A percentile compares a stretch with the other conserved stretches of the same genome.
These are phyloP conservation scores for Ceratobasidium sp. DNA, from an alignment of 1,284 basidiomycete species.

Conservation along the genomic window DNA sequence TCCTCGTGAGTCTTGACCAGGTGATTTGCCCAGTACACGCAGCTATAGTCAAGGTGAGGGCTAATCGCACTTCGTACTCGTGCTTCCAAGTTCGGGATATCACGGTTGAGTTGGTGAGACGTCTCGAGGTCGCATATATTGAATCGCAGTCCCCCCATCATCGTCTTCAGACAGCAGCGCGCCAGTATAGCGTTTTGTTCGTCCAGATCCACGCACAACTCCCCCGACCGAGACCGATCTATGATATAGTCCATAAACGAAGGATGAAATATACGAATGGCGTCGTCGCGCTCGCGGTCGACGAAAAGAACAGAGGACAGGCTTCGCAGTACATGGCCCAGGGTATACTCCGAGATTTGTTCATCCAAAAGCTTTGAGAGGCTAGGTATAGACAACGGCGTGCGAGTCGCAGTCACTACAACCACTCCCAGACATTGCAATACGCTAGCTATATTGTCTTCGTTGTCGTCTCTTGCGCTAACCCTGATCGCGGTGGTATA, in stretches of 20 bases:
- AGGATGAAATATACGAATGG: conserved; percentile 33
- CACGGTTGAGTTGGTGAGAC: conserved; percentile 4
- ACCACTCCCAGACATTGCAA: conserved; percentile 30
- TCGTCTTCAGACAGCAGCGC: conserved; percentile 14
- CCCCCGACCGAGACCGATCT: conserved; percentile 13
- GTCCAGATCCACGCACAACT: conserved; percentile 11
- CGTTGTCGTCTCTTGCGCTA: background rate
- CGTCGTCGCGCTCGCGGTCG: background rate
- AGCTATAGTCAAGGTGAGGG: conserved; percentile 23
- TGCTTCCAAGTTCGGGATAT: conserved; percentile 2
- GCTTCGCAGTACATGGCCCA: conserved; percentile 1
- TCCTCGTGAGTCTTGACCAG: background rate
- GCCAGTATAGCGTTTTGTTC: conserved; percentile 27
- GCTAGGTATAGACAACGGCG: conserved; percentile 12
- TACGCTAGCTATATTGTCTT: background rate
- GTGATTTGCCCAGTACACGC: too few relatives aligned
- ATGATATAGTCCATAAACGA: conserved; percentile 46
- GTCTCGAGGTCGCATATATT: conserved; percentile 39
- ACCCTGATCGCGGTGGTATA: conserved; percentile 24
- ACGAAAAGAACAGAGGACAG: conserved; percentile 38
- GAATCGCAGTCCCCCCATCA: conserved; percentile 2
- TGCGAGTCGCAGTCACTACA: conserved; percentile 17
- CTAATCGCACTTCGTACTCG: conserved; percentile 6
- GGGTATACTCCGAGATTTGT: background rate
- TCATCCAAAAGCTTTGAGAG: conserved; percentile 18